phyloP scores from a whole-genome alignment of 2,329 filamentous ascomycete species.

The Ceratocystiopsis sp. region DNA sequence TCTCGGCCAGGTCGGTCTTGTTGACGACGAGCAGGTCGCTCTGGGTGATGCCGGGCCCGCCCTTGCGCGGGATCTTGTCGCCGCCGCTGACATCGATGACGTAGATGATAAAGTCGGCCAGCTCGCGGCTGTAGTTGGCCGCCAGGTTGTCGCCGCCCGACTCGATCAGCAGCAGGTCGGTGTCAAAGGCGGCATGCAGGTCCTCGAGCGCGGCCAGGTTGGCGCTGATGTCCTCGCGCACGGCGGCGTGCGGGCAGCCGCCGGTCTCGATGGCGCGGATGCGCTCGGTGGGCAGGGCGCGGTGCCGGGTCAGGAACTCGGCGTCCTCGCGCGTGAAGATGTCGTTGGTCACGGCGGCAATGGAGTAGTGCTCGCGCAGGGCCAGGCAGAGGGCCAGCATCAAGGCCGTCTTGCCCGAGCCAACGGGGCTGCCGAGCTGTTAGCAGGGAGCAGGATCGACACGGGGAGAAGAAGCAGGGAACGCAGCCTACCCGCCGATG shows the following conservation, averaged over 20 bases:
- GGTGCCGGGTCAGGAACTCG: conserved; percentile 83
- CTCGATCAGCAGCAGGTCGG: conserved; percentile 85
- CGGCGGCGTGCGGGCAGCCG: conserved; percentile 90
- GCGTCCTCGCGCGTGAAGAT: conserved; percentile 98
- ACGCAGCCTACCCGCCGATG: conserved; percentile 68
- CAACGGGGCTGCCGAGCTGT: conserved; percentile 54
- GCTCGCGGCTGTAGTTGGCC: conserved; percentile 86
- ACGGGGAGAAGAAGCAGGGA: neutral
- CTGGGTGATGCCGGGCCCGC: conserved; percentile 92
- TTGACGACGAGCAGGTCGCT: conserved; percentile 88
- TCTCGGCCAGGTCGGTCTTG: conserved; percentile 87
- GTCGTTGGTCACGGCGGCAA: conserved; percentile 95
- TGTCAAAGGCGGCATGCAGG: conserved; percentile 63
- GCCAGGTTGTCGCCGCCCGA: conserved; percentile 92
- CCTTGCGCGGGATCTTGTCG: conserved; percentile 92
- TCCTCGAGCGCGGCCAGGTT: conserved; percentile 89
- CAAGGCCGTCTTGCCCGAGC: conserved; percentile 90
- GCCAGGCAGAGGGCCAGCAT: conserved; percentile 87
- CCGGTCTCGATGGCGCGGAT: conserved; percentile 96
- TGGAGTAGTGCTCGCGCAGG: conserved; percentile 63
- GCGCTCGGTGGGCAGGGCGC: conserved; percentile 62
- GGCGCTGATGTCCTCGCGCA: conserved; percentile 87
- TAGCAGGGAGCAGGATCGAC: conserved; percentile 3
- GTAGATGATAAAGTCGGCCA: conserved; percentile 96
- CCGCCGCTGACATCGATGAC: conserved; percentile 95